Base-by-base conservation (phyloP, 495 filamentous ascomycete species). In the Hyaloscypha bicolor region DNA sequence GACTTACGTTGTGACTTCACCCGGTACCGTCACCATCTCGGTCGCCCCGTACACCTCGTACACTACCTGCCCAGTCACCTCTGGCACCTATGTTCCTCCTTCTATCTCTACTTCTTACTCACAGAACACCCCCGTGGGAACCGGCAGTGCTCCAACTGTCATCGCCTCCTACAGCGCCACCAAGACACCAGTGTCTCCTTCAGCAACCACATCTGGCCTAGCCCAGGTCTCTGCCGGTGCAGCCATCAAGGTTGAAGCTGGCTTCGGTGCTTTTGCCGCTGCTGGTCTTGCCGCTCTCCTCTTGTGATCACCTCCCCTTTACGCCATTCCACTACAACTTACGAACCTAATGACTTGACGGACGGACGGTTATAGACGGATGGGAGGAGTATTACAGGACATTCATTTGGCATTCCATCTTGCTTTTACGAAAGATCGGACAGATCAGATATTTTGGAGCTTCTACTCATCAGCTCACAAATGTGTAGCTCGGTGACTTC, bases 201-300 rank as follows among this genome's bases (percentile, higher is more conserved):
- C 66, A 65, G 33, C 67, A 16, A 63, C 70, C 56, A 71, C 73
- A 16, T 22, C 61, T 52, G 51, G 35, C 22, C 73, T 66, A 70
- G 68, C 64, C 67, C 72, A 67, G 60, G 73, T 76, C 57, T 65
- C 55, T 35, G 45, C 68, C 39, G 75, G 76, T 33, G 74, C 80
- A 42, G 76, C 79, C 69, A 77, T 78, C 62, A 76, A 78, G 68
- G 73, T 80, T 68, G 76, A 82, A 62, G 78, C 83, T 66, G 82
- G 82, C 60, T 81, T 82, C 71, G 83, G 80, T 69, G 85, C 81
- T 76, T 76, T 86, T 60, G 86, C 80, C 48, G 82, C 88, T 72
- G 82, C 86, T 76, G 88, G 86, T 80, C 75, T 82, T 69, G 85
- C 79, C 68, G 87, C 85, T 72, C 82, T 82, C 75, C 76, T 88